Evolutionary conservation across 306 rosid species (phyloP), one percentile per base, ranked within the genome.

Genomic region (Malus asiatica): DNA sequence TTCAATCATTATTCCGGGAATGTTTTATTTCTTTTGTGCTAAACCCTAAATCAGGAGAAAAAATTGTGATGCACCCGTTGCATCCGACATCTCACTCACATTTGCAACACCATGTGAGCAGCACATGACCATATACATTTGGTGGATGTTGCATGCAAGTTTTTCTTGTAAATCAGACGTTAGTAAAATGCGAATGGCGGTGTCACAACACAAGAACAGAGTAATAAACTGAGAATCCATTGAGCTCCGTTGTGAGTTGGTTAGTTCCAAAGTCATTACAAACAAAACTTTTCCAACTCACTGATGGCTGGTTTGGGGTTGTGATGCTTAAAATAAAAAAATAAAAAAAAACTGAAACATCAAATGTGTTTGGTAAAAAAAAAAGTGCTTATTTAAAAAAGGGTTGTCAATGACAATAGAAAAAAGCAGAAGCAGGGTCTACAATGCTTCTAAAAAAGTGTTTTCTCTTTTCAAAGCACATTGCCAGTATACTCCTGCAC

Each of bases 221-320:
- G 60, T 23, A 30, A 64, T 30, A 64, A 15, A 23, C 73, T 84
- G 63, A 79, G 48, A 73, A 25, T 53, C 40, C 20, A 69, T 73
- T 70, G 73, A 66, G 68, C 77, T 68, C 74, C 61, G 62, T 68
- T 71, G 81, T 29, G 69, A 75, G 22, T 69, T 77, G 72, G 22
- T 69, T 80, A 48, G 65, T 81, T 65, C 64, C 78, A 77, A 77
- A 70, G 76, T 78, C 74, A 86, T 51, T 16, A 5, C 55, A 51
- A 51, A 16, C 55, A 5, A 51, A 18, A 51, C 55, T 16, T 51
- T 51, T 51, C 55, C 20, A 51, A 15, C 16, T 51, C 55, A 15
- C 55, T 51, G 16, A 38, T 38, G 8, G 42, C 10, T 7, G 42
- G 42, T 6, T 38, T 38, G 42, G 42, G 42, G 2, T 38, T 38